Conservation (phyloP, 768 basidiomycete genomes). For the Boletus barrowsii region DNA sequence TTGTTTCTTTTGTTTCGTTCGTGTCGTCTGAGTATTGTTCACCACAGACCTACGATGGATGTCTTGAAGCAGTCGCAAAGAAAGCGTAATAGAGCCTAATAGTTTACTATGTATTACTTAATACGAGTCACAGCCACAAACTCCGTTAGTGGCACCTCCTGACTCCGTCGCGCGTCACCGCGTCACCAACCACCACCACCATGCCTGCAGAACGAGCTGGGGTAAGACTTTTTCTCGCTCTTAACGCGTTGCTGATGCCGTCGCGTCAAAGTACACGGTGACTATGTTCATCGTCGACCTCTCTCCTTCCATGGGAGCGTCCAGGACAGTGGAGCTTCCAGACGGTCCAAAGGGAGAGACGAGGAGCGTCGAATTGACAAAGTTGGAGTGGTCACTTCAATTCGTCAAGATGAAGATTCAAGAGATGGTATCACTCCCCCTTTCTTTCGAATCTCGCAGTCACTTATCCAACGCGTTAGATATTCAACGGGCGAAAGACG, state of each 20-base stretch:
- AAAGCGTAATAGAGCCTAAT: slow-evolving; percentile 57
- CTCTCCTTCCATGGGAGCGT: slow-evolving; percentile 79
- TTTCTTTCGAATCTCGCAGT: background rate
- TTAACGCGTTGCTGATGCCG: slow-evolving; percentile 11
- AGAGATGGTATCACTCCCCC: slow-evolving; percentile 64
- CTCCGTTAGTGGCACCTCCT: slow-evolving; percentile 4
- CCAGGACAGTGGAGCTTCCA: slow-evolving; percentile 54
- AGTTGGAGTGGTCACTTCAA: slow-evolving; percentile 79
- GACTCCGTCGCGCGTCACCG: background rate
- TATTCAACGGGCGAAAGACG: slow-evolving; percentile 88
- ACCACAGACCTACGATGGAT: slow-evolving; percentile 35
- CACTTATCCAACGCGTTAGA: slow-evolving; percentile 44
- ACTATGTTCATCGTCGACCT: slow-evolving; percentile 89
- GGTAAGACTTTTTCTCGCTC: slow-evolving; percentile 39
- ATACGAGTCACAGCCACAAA: slow-evolving; percentile 1
- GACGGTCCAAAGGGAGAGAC: slow-evolving; percentile 50
- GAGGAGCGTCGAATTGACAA: slow-evolving; percentile 58
- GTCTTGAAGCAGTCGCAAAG: slow-evolving; percentile 45
- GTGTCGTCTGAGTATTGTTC: background rate
- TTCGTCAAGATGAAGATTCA: slow-evolving; percentile 90
- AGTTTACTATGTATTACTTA: background rate
- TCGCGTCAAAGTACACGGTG: slow-evolving; percentile 62
- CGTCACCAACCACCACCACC: slow-evolving; percentile 33
- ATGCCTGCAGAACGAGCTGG: slow-evolving; percentile 80
- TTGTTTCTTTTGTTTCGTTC: background rate